Evolutionary conservation across 306 rosid species (phyloP), one percentile per base, ranked within the genome.

Genomic region (Gastrolobium villosum): DNA sequence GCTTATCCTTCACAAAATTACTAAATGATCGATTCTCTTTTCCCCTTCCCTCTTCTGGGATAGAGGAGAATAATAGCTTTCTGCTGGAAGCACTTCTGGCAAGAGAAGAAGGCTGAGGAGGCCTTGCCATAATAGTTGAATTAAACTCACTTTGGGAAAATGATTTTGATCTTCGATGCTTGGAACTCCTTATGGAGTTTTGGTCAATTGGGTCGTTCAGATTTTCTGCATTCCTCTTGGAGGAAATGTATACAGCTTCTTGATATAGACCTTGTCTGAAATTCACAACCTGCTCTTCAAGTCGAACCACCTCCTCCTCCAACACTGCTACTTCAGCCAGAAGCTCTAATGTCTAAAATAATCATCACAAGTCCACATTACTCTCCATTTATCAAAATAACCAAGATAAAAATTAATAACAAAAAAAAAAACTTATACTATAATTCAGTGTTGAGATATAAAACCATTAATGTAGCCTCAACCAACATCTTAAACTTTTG

Each of bases 251-350:
- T 9, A 92, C 94, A 53, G 98, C 99, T 86, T 95, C 98, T 74
- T 91, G 99, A 82, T 95, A 95, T 14, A 94, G 83, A 28, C 99
- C 99, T 91, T 89, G 92, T 53, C 99, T 84, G 69, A 95, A 92
- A 88, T 92, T 95, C 81, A 92, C 99, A 60, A 92, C 91, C 79
- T 95, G 97, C 53, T 95, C 97, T 88, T 95, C 97, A 48, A 92
- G 88, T 66, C 97, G 79, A 15, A 92, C 91, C 73, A 94, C 99
- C 76, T 90, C 99, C 77, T 95, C 97, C 74, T 95, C 99, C 72
- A 95, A 79, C 71, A 95, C 97, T 72, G 99, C 99, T 72, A 95
- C 97, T 84, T 95, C 98, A 75, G 99, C 98, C 5, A 95, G 87
- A 82, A 95, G 97, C 83, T 92, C 98, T 65, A 91, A 84, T 87